These are phyloP conservation scores for Scheffersomyces ergatensis DNA, from an alignment of 805 yeast genomes.

Conservation along the genomic window DNA sequence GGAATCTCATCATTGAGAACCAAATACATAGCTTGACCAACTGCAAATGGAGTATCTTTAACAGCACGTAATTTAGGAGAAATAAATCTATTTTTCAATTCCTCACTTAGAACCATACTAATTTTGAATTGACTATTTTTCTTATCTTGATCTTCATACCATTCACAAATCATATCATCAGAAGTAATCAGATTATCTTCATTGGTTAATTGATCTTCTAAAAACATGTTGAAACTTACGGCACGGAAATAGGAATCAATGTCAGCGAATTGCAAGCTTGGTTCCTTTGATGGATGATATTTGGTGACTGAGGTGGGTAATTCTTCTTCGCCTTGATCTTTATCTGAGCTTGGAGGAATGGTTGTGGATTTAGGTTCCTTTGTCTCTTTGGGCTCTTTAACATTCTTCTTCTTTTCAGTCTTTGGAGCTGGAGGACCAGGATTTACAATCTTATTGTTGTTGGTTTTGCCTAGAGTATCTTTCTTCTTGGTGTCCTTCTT, in stretches of 20 bases:
- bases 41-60: constrained; percentile 57
- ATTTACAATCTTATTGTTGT: no score
- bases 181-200: constrained; percentile 27
- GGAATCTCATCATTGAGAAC: constrained; percentile 47
- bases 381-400: neutral
- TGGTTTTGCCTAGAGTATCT: neutral
- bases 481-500: neutral
- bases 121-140: constrained; percentile 40
- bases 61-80: constrained; percentile 50
- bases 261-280: constrained; percentile 47
- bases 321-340: constrained; percentile 3
- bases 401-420: neutral
- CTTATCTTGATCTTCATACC: constrained; percentile 47
- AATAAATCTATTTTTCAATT: constrained; percentile 47
- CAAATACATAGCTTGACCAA: constrained; percentile 57
- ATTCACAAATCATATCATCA: constrained; percentile 48
- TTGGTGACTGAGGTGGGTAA: constrained; percentile 27
- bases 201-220: constrained; percentile 51
- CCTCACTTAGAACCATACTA: constrained; percentile 43
- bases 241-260: constrained; percentile 54
- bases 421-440: neutral
- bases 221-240: constrained; percentile 58
- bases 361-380: neutral
- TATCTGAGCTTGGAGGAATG: neutral
- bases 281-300: constrained; percentile 30